Base-by-base conservation (phyloP, 805 yeast genomes). In the Danielia reshetovae region DNA sequence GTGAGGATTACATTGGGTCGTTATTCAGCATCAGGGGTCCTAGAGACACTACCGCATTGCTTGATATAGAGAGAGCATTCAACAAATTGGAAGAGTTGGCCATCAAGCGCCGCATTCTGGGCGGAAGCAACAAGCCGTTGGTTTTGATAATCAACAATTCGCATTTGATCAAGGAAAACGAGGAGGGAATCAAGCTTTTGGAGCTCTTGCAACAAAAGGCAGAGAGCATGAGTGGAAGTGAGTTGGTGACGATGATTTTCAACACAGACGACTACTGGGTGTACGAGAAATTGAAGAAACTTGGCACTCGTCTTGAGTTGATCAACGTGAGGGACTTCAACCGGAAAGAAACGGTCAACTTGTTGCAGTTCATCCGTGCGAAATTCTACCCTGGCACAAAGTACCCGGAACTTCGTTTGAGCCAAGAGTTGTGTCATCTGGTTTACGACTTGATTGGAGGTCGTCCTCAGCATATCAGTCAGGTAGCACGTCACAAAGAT, bases 221-320 rank as follows among this genome's bases (percentile, higher is more conserved):
- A 0, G 95, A 85, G 50, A 56, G 77, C 9, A 64, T 85, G 26
- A 73, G 87, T 40, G 90, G 90, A 2, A 72, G 88, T 0, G 85
- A 86, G 0, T 62, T 83, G 37, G 77, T 76, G 13, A 79, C 82
- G 7, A 75, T 84, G 59, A 65, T 85, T 9, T 84, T 85, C 65
- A 82, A 82, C 48, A 75, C 85, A 41, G 94, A 85, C 55, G 95
- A 85, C 49, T 85, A 85, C 57, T 85, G 95, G 95, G 72, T 85
- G 1, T 85, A 83, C 54, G 93, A 85, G 47, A 74, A 87, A 36
- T 62, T 85, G 43, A 81, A 81, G 48, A 70, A 70, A 35, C 62
- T 81, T 13, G 85, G 88, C 0, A 85, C 95, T 0, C 68, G 90
- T 22, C 57, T 85, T 29, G 93, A 85, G 35, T 77, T 84, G 15